Evolutionary conservation across 2,329 filamentous ascomycete species (phyloP), one percentile per base, ranked within the genome.

Genomic region (Ophiobolus disseminans): DNA sequence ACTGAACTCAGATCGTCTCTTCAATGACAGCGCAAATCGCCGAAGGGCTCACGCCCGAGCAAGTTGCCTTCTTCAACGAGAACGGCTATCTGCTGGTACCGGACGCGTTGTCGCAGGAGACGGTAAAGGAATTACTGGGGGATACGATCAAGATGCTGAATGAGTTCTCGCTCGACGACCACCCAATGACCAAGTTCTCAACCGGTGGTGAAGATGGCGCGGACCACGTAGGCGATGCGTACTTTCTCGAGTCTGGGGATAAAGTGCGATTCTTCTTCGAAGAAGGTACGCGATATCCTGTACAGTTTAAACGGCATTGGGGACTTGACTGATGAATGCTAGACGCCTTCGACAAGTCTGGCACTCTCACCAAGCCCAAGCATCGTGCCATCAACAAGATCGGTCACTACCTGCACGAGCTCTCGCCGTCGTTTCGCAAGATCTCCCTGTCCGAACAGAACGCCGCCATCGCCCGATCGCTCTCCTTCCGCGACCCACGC

Each of bases 181-280:
- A 97, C 74, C 93, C 94, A 1, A 87, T 97, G 81, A 97, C 94
- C 7, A 88, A 87, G 69, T 99, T 99, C 82, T 89, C 88, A 22
- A 97, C 93, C 0, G 92, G 92, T 60, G 86, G 84, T 76, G 80
- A 86, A 63, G 76, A 81, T 68, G 75, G 75, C 36, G 72, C 69
- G 36, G 82, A 86, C n/a, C 93, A 97, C 75, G 89, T 97, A 9
- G 92, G 93, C 54, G 94, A 97, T 77, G 86, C 89, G 69, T 99
- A 99, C 81, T 97, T 99, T 77, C 84, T 97, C 2, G 82, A 80
- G 1, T 94, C 89, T 3, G 91, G 91, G 53, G 90, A 97, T 79
- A 93, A 97, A 76, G 80, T 97, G 53, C 88, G 91, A 50, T 97
- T 95, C 82, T 97, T 97, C 82, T 95, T 97, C 74, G 93, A 97